Evolutionary conservation across 129 eudicot genomes (phyloP), one percentile per base, ranked within the genome.

Genomic region (Centaurea solstitialis): DNA sequence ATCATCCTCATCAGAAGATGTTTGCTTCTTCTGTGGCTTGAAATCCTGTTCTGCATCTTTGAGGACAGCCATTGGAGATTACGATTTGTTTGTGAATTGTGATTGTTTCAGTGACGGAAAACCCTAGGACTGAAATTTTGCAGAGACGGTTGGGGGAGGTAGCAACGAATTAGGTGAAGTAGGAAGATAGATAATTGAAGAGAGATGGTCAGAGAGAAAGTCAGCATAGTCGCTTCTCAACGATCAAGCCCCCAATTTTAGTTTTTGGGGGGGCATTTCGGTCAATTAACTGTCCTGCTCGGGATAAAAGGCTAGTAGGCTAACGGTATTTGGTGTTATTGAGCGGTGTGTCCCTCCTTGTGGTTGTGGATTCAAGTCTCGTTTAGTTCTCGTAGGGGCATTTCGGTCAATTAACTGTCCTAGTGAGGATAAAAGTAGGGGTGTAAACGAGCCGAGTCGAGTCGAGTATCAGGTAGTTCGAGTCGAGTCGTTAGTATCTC

Each of bases 11-110:
- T 91, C 93, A 43, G 94, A 85, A 33, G 77, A 68, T 24, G 90
- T 71, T 83, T 95, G 88, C 87, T 95, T 92, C 92, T 91, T 92
- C 45, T 81, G 81, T 0, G 97, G 88, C 77, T 78, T 76, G 35
- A 17, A 41, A n/a, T 89, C 88, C 82, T 92, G 94, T 50, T 89
- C 93, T 28, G 85, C 80, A 4, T 88, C 91, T 78, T 87, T 90
- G 70, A 81, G 85, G 18, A 82, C 91, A n/a, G 90, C 89, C 94
- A 90, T 90, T 80, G 75, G 62, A 21, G 50, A 72, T 47, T 35
- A 50, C n/a, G n/a, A n/a, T n/a, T n/a, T n/a, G n/a, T 76, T n/a
- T 53, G 59, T 76, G 38, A 30, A 5, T 69, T 68, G 62, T 37
- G n/a, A 70, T 50, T 75, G 1, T 24, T 50, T 62, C 75, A n/a